Evolutionary conservation across 2,329 filamentous ascomycete genomes (phyloP), one percentile per base, ranked within the genome.

Genomic region (Trichophyton schoenleinii): DNA sequence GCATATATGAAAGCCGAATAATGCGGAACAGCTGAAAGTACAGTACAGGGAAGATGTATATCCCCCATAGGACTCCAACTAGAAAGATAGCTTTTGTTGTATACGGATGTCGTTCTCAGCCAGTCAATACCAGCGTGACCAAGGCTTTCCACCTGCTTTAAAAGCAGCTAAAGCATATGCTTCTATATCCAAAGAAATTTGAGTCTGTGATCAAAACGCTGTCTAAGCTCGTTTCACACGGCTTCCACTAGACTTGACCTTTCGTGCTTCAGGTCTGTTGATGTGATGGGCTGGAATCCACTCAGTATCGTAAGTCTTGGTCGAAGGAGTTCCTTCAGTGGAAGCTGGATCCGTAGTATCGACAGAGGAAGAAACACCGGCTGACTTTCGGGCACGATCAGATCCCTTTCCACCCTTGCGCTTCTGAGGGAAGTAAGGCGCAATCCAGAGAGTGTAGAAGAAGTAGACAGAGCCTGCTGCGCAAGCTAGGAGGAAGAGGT

Each of bases 401-500:
- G 87, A 77, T 64, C 78, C 78, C 74, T 83, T 83, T 68, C 79
- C 80, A 62, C 79, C 73, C 64, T 80, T 79, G 69, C 78, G 79
- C 75, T 85, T 86, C 81, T 96, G 90, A 57, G 94, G 92, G 81
- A 97, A 96, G 72, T 99, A 88, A 13, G 91, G 87, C 70, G 91
- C 89, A 77, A 99, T 88, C 91, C 92, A 97, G 70, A 92, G 95
- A 80, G 87, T 94, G 84, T 99, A 99, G 78, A 96, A 90, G 77
- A 96, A 96, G 84, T 92, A 96, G 73, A 87, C 83, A 60, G 87
- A 90, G 64, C 88, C 91, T 66, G 78, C 84, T 73, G 95, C 95
- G 65, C 81, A 83, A 64, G 82, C 86, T 60, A 87, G 80, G 68
- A 99, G 87, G 80, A 97, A 86, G 73, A 96, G 81, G 81, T 97